These are phyloP conservation scores for Picea engelmannii DNA, from an alignment of 83 land plant species.

Conservation along the genomic window DNA sequence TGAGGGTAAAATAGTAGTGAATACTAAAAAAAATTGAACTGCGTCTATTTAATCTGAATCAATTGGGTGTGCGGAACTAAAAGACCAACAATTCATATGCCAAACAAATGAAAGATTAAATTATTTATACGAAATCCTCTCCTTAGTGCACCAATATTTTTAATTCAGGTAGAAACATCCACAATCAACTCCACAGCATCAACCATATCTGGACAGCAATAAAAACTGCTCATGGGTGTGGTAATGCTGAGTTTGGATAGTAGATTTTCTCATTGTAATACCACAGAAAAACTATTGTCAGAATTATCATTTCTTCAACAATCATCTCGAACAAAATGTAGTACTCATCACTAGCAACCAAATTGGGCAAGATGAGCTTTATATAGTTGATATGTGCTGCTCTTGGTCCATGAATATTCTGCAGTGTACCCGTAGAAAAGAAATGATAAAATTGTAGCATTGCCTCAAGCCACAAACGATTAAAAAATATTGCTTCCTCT, in stretches of 20 bases:
- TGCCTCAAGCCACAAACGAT: too few relatives aligned
- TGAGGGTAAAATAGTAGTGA: too few relatives aligned
- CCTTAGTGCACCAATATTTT: conserved; percentile 45
- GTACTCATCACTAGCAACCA: too few relatives aligned
- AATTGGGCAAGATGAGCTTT: too few relatives aligned
- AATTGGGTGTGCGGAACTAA: too few relatives aligned
- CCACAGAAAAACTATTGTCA: conserved; percentile 52
- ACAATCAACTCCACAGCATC: conserved; percentile 56
- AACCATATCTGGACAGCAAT: conserved; percentile 54
- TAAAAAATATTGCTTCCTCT: conserved; percentile 6
- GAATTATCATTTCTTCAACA: conserved; percentile 54
- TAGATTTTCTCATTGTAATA: conserved; percentile 54
- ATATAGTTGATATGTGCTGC: too few relatives aligned
- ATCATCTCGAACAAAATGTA: conserved; percentile 26
- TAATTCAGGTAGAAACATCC: conserved; percentile 40
- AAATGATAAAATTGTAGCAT: not conserved
- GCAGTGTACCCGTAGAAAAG: not conserved
- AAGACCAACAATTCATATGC: too few relatives aligned
- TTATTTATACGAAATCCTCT: conserved; percentile 27
- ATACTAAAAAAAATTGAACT: too few relatives aligned
- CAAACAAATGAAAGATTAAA: conserved; percentile 7
- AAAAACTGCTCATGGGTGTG: conserved; percentile 59
- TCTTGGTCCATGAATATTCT: too few relatives aligned
- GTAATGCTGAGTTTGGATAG: conserved; percentile 58
- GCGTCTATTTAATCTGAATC: too few relatives aligned